Conservation (phyloP, 2,329 filamentous ascomycete species). For the Myriangium duriaei region DNA sequence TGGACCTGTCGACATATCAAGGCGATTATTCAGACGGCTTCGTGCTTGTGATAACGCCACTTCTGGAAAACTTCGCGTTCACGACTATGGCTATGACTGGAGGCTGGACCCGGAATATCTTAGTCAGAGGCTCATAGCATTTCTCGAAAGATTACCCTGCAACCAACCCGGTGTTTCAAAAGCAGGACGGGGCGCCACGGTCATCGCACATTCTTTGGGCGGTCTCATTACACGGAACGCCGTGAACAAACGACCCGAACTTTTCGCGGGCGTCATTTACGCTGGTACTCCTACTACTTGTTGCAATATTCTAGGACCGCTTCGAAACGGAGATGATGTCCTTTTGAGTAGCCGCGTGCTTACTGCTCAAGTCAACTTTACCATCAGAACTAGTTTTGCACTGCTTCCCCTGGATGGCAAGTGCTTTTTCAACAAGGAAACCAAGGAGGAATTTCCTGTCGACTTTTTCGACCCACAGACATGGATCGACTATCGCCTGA, state of each 20-base stretch:
- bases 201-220: conserved; percentile 78
- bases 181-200: conserved; percentile 55
- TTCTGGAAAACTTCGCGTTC: conserved; percentile 60
- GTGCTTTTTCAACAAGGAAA: conserved; percentile 75
- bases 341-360: conserved; percentile 79
- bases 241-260: conserved; percentile 70
- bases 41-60: conserved; percentile 61
- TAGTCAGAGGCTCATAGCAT: conserved; percentile 57
- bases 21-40: conserved; percentile 66
- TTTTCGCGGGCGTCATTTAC: conserved; percentile 77
- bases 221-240: conserved; percentile 80
- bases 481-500: conserved; percentile 68
- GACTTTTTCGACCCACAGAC: conserved; percentile 71
- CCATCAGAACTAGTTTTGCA: conserved; percentile 71
- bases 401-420: conserved; percentile 76
- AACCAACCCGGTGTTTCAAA: conserved; percentile 48
- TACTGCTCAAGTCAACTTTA: conserved; percentile 88
- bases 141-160: conserved; percentile 60
- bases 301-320: conserved; percentile 79
- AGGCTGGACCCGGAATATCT: conserved; percentile 68
- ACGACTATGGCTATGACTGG: conserved; percentile 95
- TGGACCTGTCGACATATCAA: conserved; percentile 81
- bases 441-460: conserved; percentile 65
- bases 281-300: conserved; percentile 76
- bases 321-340: conserved; percentile 87